These are phyloP conservation scores for Wallacemonas sp. DNA, from an alignment of 208 protist species.

Conservation along the genomic window DNA sequence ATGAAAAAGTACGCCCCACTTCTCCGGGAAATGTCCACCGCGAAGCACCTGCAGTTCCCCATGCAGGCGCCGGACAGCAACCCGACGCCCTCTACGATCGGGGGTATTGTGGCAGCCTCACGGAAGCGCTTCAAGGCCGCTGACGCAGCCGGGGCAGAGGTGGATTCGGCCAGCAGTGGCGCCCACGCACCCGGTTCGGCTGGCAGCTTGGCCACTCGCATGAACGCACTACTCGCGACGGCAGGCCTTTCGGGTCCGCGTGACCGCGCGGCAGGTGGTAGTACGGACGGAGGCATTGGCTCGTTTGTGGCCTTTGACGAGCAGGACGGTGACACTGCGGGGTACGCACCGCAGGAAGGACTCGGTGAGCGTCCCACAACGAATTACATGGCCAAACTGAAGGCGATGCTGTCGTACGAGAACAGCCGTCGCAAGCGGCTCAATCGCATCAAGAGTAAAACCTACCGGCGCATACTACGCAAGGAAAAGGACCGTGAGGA, in stretches of 20 bases:
- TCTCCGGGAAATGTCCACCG: slow-evolving; percentile 56
- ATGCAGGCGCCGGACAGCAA: slow-evolving; percentile 73
- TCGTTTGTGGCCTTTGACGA: slow-evolving; percentile 40
- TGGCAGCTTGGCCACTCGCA: slow-evolving; percentile 46
- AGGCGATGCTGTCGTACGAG: slow-evolving; percentile 88
- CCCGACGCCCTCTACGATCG: slow-evolving; percentile 65
- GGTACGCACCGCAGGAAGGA: slow-evolving; percentile 1
- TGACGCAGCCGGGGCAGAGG: background rate
- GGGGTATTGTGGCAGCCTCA: slow-evolving; percentile 62
- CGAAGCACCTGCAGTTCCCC: slow-evolving; percentile 81
- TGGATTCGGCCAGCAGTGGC: background rate
- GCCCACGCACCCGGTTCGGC: slow-evolving; percentile 24
- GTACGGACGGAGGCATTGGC: slow-evolving; percentile 15
- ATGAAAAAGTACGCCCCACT: slow-evolving; percentile 79
- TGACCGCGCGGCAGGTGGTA: background rate
- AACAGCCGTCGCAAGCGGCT: slow-evolving; percentile 81
- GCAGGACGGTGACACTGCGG: slow-evolving; percentile 10
- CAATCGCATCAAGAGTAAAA: slow-evolving; percentile 94
- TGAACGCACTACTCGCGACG: slow-evolving; percentile 53
- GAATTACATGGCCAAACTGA: slow-evolving; percentile 86
- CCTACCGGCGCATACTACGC: slow-evolving; percentile 89
- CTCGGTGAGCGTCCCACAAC: slow-evolving; percentile 25
- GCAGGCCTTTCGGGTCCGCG: slow-evolving; percentile 51
- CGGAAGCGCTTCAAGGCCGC: slow-evolving; percentile 13
- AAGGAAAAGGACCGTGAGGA: slow-evolving; percentile 90